A percentile compares a stretch with the other conserved stretches of the same genome.
These are phyloP conservation scores for Margaritispora aquatica DNA, from an alignment of 495 filamentous ascomycete genomes.

Conservation along the genomic window DNA sequence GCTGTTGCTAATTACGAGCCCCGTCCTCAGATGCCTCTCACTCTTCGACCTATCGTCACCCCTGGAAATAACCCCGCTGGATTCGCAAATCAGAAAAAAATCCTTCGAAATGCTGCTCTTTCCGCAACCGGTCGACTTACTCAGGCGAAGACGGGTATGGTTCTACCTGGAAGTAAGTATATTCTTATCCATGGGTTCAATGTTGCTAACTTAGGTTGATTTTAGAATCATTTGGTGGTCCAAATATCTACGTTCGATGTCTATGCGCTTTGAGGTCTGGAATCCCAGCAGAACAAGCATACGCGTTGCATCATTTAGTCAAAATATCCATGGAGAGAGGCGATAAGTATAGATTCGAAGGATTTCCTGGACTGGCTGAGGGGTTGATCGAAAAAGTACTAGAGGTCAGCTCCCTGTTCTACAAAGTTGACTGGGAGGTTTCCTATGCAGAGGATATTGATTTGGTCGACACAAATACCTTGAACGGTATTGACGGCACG, in stretches of 20 bases:
- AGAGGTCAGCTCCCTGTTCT: slow-evolving; percentile 66
- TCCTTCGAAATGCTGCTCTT: not conserved
- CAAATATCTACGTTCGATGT: slow-evolving; percentile 85
- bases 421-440: slow-evolving; percentile 74
- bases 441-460: slow-evolving; percentile 55
- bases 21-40: slow-evolving; percentile 43
- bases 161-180: slow-evolving; percentile 46
- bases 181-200: not conserved
- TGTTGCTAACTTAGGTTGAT: not conserved
- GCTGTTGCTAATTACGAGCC: slow-evolving; percentile 55
- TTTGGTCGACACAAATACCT: slow-evolving; percentile 41
- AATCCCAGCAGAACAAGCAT: slow-evolving; percentile 75
- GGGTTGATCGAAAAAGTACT: slow-evolving; percentile 79
- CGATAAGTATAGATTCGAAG: slow-evolving; percentile 92
- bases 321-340: slow-evolving; percentile 92
- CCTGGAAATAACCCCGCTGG: slow-evolving; percentile 59
- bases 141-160: slow-evolving; percentile 30
- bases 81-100: slow-evolving; percentile 45
- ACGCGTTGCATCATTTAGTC: slow-evolving; percentile 84
- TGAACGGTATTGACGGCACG: slow-evolving; percentile 76
- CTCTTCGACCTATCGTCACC: slow-evolving; percentile 62
- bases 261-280: slow-evolving; percentile 73
- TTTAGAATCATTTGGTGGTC: slow-evolving; percentile 60
- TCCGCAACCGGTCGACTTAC: slow-evolving; percentile 7
- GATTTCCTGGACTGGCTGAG: slow-evolving; percentile 84